phyloP scores from a whole-genome alignment of 495 filamentous ascomycete species.

The Parachaetomium inaequale region DNA sequence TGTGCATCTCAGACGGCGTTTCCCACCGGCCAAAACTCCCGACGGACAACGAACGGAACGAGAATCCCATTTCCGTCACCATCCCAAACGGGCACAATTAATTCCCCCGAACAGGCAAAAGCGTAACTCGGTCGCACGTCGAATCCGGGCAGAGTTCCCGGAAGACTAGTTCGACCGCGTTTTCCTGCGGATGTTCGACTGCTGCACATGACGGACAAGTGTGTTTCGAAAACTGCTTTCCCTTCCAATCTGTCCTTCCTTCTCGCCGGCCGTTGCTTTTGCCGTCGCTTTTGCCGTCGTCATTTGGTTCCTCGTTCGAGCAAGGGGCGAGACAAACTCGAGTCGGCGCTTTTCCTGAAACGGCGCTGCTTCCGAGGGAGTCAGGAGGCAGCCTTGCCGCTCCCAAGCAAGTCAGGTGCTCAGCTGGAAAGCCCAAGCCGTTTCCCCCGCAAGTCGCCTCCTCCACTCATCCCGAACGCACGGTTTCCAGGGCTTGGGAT shows the following conservation, averaged over 20 bases:
- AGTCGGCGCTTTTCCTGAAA: slow-evolving; percentile 13
- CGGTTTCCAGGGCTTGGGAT: slow-evolving; percentile 6
- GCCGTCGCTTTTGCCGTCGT: neutral
- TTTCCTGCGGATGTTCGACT: neutral
- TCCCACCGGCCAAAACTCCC: neutral
- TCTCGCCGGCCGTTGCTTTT: neutral
- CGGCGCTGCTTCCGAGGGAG: slow-evolving; percentile 26
- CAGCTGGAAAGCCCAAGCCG: slow-evolving; percentile 21
- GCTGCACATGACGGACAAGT: neutral
- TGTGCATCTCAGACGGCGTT: slow-evolving; percentile 29
- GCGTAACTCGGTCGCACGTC: neutral
- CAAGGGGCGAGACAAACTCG: neutral
- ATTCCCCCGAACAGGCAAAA: slow-evolving; percentile 19
- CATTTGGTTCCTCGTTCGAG: neutral
- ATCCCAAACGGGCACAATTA: slow-evolving; percentile 16
- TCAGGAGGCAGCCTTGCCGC: slow-evolving; percentile 36
- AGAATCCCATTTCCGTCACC: slow-evolving; percentile 17
- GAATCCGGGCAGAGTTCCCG: neutral
- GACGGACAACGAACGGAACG: slow-evolving; percentile 21
- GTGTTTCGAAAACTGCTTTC: neutral
- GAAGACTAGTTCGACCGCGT: neutral
- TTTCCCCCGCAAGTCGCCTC: slow-evolving; percentile 35
- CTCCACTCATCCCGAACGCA: slow-evolving; percentile 11
- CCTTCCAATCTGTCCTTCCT: neutral
- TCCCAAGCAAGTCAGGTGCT: slow-evolving; percentile 31